Percentiles rank a stretch among this genome's conserved stretches.
Conservation (phyloP, 2,329 filamentous ascomycete genomes). For the Fusarium verticillioides region DNA sequence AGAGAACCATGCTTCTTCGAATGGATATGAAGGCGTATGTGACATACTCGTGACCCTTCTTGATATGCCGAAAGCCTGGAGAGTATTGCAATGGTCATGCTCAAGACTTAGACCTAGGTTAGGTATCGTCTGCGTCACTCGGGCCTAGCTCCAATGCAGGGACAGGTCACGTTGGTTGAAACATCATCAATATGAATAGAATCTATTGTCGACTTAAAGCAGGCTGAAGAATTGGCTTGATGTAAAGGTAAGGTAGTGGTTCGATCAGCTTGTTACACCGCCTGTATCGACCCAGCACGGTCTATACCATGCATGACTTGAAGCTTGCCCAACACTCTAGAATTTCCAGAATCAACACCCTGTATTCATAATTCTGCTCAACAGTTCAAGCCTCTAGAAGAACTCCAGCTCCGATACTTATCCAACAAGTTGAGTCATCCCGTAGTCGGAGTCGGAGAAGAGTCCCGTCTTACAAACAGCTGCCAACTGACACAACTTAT, state of each 20-base stretch:
- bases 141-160: not conserved
- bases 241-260: not conserved
- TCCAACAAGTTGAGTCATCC: not conserved
- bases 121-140: not conserved
- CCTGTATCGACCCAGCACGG: not conserved
- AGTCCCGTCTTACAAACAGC: not conserved
- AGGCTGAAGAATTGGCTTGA: not conserved
- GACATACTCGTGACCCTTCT: not conserved
- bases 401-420: not conserved
- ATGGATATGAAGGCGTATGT: not conserved
- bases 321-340: not conserved
- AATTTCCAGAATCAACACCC: no score
- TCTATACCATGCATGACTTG: not conserved
- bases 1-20: not conserved
- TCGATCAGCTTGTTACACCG: not conserved
- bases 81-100: not conserved
- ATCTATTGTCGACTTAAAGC: not conserved
- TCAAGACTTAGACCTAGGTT: not conserved
- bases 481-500: not conserved
- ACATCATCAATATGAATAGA: not conserved
- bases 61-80: not conserved
- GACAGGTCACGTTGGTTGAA: not conserved
- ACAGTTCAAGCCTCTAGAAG: not conserved
- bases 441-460: slow-evolving; percentile 1
- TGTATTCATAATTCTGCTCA: not conserved